These are phyloP conservation scores for Ogataea pilisensis DNA, from an alignment of 805 yeast species.

Conservation along the genomic window DNA sequence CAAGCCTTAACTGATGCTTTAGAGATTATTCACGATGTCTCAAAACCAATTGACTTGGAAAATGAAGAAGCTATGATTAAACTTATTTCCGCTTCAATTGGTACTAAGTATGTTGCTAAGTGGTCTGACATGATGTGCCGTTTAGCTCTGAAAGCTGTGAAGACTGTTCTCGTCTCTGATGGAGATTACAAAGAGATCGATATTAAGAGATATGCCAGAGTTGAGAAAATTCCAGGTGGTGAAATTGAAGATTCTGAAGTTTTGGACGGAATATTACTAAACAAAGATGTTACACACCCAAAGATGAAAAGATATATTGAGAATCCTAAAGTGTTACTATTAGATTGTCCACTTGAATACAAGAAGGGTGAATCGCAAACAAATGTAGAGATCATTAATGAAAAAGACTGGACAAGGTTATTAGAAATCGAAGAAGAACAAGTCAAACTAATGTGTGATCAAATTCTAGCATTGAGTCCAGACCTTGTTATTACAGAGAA, in stretches of 20 bases:
- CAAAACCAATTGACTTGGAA: constrained; percentile 75
- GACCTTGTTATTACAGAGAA: constrained; percentile 95
- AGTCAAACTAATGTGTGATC: constrained; percentile 81
- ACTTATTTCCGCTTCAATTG: constrained; percentile 86
- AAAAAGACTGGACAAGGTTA: constrained; percentile 93
- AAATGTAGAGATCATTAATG: constrained; percentile 93
- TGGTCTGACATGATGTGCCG: constrained; percentile 93
- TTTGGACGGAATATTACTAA: constrained; percentile 85
- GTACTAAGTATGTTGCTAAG: constrained; percentile 87
- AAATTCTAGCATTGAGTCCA: constrained; percentile 79
- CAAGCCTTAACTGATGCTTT: constrained; percentile 88
- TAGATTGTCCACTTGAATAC: constrained; percentile 97
- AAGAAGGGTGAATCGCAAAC: constrained; percentile 99
- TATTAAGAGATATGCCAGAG: constrained; percentile 84
- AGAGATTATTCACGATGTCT: constrained; percentile 77
- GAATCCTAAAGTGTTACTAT: constrained; percentile 81
- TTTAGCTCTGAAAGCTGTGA: constrained; percentile 83
- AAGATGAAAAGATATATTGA: constrained; percentile 89
- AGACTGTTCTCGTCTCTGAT: constrained; percentile 66
- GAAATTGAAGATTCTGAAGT: constrained; percentile 88
- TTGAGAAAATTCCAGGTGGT: constrained; percentile 98
- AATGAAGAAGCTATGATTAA: constrained; percentile 85
- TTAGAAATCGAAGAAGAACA: constrained; percentile 98
- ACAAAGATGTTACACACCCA: constrained; percentile 98
- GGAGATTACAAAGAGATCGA: constrained; percentile 77